Conservation (phyloP, 2,329 filamentous ascomycete species). For the Trichoderma koningiopsis region DNA sequence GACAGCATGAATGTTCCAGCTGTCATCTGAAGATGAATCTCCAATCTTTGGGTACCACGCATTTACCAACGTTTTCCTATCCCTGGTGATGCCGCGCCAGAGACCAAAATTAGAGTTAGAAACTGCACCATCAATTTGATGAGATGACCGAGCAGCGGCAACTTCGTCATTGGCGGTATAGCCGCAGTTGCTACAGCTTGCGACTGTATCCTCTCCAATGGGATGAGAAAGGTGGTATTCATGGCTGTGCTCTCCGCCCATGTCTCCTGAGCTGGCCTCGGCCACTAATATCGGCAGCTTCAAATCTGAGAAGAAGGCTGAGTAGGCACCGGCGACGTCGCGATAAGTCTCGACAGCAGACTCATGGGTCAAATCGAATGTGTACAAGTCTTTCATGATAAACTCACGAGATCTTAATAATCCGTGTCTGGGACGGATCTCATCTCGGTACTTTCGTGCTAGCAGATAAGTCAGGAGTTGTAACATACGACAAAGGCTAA, state of each 20-base stretch:
- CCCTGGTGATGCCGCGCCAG: constrained; percentile 68
- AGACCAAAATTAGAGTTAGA: constrained; percentile 37
- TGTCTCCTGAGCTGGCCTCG: constrained; percentile 90
- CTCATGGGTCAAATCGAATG: constrained; percentile 72
- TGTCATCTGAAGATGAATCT: constrained; percentile 34
- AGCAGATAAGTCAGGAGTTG: constrained; percentile 29
- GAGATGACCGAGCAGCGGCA: constrained; percentile 46
- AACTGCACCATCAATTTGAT: not conserved
- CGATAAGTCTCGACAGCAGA: constrained; percentile 81
- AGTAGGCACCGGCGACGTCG: constrained; percentile 73
- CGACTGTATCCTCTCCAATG: constrained; percentile 82
- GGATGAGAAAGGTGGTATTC: constrained; percentile 85
- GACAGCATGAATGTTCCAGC: constrained; percentile 59
- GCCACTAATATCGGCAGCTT: constrained; percentile 83
- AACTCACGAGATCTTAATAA: constrained; percentile 89
- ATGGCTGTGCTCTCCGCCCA: constrained; percentile 90
- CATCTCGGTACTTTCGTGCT: constrained; percentile 94
- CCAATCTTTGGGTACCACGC: constrained; percentile 62
- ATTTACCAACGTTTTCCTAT: constrained; percentile 68
- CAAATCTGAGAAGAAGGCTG: constrained; percentile 76
- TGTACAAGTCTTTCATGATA: constrained; percentile 97
- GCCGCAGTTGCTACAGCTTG: constrained; percentile 72
- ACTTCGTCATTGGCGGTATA: constrained; percentile 88
- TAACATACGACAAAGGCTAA: not conserved
- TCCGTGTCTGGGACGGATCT: constrained; percentile 84